Evolutionary conservation across 495 filamentous ascomycete species (phyloP), one percentile per base, ranked within the genome.

Genomic region (Evansstolkia leycettana): DNA sequence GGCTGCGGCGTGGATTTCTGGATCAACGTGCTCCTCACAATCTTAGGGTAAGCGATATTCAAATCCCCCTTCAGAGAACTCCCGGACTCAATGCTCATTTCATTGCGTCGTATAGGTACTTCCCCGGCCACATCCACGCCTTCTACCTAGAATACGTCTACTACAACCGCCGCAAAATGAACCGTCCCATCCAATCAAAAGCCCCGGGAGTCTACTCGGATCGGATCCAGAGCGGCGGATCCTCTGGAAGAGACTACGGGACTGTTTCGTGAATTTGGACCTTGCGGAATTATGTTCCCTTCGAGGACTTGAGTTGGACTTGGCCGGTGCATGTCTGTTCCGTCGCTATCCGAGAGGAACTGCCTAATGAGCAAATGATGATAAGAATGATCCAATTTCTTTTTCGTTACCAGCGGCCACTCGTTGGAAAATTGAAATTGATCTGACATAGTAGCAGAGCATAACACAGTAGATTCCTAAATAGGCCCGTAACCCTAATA

Each of bases 141-240:
- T 93, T 92, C 62, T 96, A 95, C 50, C 46, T 94, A 37, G 77
- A 87, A 58, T 94, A 84, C 47, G 70, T 92, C 32, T 94, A 90
- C 52, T 94, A 80, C 46, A 65, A 83, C 20, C 78, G 81, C 10
- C 67, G 68, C 34, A 71, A 81, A 28, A 65, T 73, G 26, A 63
- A 65, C 15, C 48, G 62, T 2, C 47, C 65, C 25, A 50, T 56
- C 2, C 49, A 54, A 25, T 39, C 48, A 5, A 62, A 65, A 7
- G 84, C 83, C 0, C 76, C 82, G 0, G 78, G 80, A 11, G 75
- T 96, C 5, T 96, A 82, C 51, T 88, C 80, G 31, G 72, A 84
- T n/a, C 69, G 71, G 18, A 70, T 94, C 8, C 82, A 93, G 50
- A 72, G 51, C 1, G 82, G 82, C 15, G 82, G 84, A 0, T 58